Base-by-base conservation (phyloP, 805 yeast genomes). In the Lachancea sp. region DNA sequence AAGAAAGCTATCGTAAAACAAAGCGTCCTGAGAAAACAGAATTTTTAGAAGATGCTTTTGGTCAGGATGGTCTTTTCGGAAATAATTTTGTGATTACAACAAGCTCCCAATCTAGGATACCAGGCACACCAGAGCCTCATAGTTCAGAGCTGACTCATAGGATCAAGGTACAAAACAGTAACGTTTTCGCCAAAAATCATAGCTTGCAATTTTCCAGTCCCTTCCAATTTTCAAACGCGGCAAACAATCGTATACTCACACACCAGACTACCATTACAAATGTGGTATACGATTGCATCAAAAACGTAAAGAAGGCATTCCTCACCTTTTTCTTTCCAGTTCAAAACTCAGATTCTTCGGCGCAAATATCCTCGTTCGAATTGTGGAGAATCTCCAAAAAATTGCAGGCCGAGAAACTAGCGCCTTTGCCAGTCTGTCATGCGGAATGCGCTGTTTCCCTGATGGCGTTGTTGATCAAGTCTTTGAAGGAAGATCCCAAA, bases 381-480 rank as follows among this genome's bases (percentile, higher is more conserved):
- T 49, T 51, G 2, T 62, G 64, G 63, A 50, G 53, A 37, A 44
- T 58, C 6, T 60, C 63, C 2, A 61, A 61, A 43, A 48, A 67
- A 42, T 65, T 77, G 53, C 87, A 81, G 51, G 75, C 87, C 0
- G 79, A 78, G 48, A 72, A 76, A 18, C 64, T 87, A 31, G 71
- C 81, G 2, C 71, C 79, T n/a, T 72, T 80, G 42, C 79, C 86
- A 0, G 75, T 74, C 45, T 85, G 85, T 4, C 79, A 82, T 56
- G 76, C 86, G 0, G 77, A 82, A 16, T 74, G 82, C 41, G 71
- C 85, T 1, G 59, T 83, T 11, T 66, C 86, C 2, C 72, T 81
- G 41, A 66, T 82, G 45, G 66, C 81, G 16, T 62, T 79, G 6
- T 29, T 65, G 17, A 55, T 61, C 5, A 79, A 77, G 55, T 78